A percentile compares a stretch with the other conserved stretches of the same genome.
Evolutionary conservation across 2,329 filamentous ascomycete species (phyloP).

Genomic region (Penicillium sp.): DNA sequence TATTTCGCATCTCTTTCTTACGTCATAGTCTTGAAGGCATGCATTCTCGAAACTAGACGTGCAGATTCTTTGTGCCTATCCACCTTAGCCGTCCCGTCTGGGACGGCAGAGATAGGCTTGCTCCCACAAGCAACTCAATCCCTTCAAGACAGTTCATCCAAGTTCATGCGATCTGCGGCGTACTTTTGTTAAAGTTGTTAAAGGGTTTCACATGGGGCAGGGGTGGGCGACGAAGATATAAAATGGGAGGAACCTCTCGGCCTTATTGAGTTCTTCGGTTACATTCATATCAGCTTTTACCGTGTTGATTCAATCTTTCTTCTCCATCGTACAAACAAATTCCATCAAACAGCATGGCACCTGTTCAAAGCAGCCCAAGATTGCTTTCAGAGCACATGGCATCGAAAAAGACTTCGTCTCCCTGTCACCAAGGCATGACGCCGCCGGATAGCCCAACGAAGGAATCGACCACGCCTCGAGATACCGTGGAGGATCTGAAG

Average conservation of each 20-base stretch:
- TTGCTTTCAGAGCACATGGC: background rate
- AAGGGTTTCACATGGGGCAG: background rate
- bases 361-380: background rate
- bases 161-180: no score
- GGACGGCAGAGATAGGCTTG: no score
- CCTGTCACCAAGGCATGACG: slow-evolving; percentile 3
- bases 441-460: slow-evolving; percentile 7
- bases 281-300: background rate
- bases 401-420: background rate
- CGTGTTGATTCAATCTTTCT: background rate
- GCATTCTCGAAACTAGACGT: no score
- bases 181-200: no score
- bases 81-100: no score
- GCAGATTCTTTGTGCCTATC: no score
- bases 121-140: no score
- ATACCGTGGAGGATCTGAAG: slow-evolving; percentile 5
- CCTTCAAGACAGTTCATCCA: no score
- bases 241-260: background rate
- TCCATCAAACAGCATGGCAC: background rate
- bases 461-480: background rate
- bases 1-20: no score
- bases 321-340: background rate
- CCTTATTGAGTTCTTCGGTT: background rate
- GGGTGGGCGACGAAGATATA: background rate
- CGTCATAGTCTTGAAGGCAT: no score